A percentile compares a stretch with the other conserved stretches of the same genome.
phyloP scores from a whole-genome alignment of 306 rosid genomes.

The Fragaria vesca region DNA sequence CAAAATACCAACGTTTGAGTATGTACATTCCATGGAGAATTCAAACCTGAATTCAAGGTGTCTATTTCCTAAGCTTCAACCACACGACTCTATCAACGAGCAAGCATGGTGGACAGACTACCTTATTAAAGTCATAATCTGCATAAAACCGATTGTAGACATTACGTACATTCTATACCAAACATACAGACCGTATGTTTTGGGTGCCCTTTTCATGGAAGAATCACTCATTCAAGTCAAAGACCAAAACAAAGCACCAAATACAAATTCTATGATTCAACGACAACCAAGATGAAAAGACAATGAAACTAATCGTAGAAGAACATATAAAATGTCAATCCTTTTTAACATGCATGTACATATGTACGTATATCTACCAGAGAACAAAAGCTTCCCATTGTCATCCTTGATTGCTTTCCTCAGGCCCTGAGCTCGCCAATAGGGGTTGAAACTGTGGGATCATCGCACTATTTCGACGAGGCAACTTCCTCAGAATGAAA shows the following conservation, averaged over 20 bases:
- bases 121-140: too few relatives aligned
- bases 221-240: background rate
- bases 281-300: conserved; percentile 12
- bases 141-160: too few relatives aligned
- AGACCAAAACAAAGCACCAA: too few relatives aligned
- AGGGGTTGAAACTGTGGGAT: conserved; percentile 59
- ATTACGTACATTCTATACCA: background rate
- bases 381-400: conserved; percentile 14
- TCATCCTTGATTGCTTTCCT: background rate
- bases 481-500: conserved; percentile 57
- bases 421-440: conserved; percentile 34
- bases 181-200: background rate
- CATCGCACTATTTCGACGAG: conserved; percentile 57
- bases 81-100: too few relatives aligned
- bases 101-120: too few relatives aligned
- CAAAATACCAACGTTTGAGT: background rate
- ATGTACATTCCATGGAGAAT: too few relatives aligned
- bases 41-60: too few relatives aligned
- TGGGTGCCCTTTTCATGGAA: background rate
- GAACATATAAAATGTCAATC: background rate
- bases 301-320: background rate
- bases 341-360: conserved; percentile 8
- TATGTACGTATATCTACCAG: conserved; percentile 13
- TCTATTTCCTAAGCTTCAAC: too few relatives aligned
- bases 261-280: conserved; percentile 1